phyloP scores from a whole-genome alignment of 352 stramenopile genomes.

The Thalassiosira sp. region DNA sequence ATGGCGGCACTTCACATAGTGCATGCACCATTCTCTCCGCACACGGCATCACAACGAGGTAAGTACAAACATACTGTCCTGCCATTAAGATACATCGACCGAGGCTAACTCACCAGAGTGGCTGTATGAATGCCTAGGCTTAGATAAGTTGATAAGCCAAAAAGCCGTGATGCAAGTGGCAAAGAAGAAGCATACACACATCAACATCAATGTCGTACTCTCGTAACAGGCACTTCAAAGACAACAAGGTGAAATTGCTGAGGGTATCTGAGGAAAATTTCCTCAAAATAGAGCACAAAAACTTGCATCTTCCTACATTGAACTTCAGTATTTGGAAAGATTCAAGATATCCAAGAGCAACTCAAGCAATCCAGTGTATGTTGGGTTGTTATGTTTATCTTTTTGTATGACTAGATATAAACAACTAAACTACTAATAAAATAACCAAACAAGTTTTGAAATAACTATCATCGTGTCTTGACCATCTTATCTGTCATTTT shows the following conservation, averaged over 20 bases:
- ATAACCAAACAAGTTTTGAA: too few relatives aligned
- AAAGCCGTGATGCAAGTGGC: neutral
- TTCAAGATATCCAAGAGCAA: too few relatives aligned
- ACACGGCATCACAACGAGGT: too few relatives aligned
- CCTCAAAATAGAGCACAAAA: neutral
- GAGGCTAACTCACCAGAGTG: neutral
- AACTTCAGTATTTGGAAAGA: neutral
- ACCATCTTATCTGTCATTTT: too few relatives aligned
- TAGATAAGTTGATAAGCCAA: neutral
- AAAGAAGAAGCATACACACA: neutral
- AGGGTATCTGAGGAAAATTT: neutral
- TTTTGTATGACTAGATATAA: too few relatives aligned
- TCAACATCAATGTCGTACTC: neutral
- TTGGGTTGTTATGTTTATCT: too few relatives aligned
- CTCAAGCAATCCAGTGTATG: too few relatives aligned
- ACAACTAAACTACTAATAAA: too few relatives aligned
- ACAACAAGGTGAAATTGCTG: neutral
- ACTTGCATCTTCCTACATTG: neutral
- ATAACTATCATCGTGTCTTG: too few relatives aligned
- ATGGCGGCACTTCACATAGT: too few relatives aligned
- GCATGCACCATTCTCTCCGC: too few relatives aligned
- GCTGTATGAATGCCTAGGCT: neutral
- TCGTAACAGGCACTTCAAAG: neutral
- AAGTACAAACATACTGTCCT: too few relatives aligned
- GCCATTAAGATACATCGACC: neutral